Evolutionary conservation across 805 yeast species (phyloP), one percentile per base, ranked within the genome.

Genomic region (Candida corydali): DNA sequence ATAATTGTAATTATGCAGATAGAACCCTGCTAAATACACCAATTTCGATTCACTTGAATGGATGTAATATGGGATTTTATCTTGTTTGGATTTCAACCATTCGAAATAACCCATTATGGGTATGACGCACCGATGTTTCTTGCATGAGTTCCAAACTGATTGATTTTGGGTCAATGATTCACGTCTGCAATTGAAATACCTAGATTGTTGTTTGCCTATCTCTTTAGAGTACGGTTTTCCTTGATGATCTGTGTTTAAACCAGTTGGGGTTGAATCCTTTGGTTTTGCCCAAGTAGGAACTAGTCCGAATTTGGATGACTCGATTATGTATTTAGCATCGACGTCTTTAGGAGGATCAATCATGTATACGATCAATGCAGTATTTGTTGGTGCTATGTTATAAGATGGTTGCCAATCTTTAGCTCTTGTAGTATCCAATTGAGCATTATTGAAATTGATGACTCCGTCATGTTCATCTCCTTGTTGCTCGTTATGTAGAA

Each of bases 101-200:
- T 89, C 97, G 51, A 76, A 89, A 56, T 89, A 89, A 0, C 96
- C 96, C 49, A 76, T 73, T 26, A 85, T 71, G 0, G 95, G 91
- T 0, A 87, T 76, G 1, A 82, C 79, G 54, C 96, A 88, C 26
- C 96, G 63, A 7, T 59, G 58, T 17, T 68, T 59, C 25, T 69
- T 59, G 4, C 75, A 65, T 1, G 64, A 42, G 5, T 64, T 64
- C 95, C 95, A 88, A 27, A 82, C 57, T 16, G 69, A 61, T 29
- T 70, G 67, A 1, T 61, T 56, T 4, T 69, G 65, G 0, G 49
- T 47, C 8, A 87, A 48, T 5, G 81, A 72, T 44, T 87, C 96
- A 24, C 62, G 61, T 15, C 93, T 62, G 17, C 95, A 87, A 61
- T 88, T 88, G 65, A 88, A 82, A 10, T 82, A 75, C 29, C 69